Percentiles rank a stretch among this genome's conserved stretches.
phyloP scores from a whole-genome alignment of 2,329 filamentous ascomycete species.

The Paecilomyces variotii region DNA sequence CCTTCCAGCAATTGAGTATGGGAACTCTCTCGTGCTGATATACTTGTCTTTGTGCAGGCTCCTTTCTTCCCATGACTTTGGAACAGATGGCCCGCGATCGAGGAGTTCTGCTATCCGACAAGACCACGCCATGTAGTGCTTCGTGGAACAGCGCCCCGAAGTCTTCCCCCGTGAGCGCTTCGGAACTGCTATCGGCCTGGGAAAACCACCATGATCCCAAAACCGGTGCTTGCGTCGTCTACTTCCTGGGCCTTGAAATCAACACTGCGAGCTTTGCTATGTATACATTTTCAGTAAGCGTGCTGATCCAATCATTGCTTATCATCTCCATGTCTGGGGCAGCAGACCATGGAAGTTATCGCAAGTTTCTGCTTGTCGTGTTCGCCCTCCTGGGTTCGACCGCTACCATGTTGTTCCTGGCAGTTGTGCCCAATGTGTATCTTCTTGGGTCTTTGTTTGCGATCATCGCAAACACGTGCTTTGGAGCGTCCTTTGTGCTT shows the following conservation, averaged over 20 bases:
- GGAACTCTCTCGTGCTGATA: conserved; percentile 1
- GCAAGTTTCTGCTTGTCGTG: conserved; percentile 76
- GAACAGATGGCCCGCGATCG: conserved; percentile 90
- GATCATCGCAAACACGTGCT: conserved; percentile 85
- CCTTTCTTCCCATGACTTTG: conserved; percentile 91
- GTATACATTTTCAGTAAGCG: conserved; percentile 94
- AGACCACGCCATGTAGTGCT: conserved; percentile 63
- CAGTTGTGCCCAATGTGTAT: conserved; percentile 66
- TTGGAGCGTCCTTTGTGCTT: conserved; percentile 90
- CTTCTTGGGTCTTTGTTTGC: conserved; percentile 74
- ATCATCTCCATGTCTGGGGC: conserved; percentile 96
- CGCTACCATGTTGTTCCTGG: conserved; percentile 82
- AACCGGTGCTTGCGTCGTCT: conserved; percentile 68
- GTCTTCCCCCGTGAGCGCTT: conserved; percentile 11
- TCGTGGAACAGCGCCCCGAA: conserved; percentile 45
- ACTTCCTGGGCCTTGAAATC: conserved; percentile 73
- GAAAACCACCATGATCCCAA: conserved; percentile 14
- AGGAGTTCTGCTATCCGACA: conserved; percentile 76
- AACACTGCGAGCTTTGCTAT: conserved; percentile 97
- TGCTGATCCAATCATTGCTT: conserved; percentile 77
- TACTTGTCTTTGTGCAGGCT: conserved; percentile 47
- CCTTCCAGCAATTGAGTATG: neutral
- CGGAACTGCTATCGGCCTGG: conserved; percentile 11
- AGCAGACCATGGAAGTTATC: conserved; percentile 86
- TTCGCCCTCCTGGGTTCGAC: conserved; percentile 78